Conservation (phyloP, 2,329 filamentous ascomycete species). For the Colletotrichum sp. region DNA sequence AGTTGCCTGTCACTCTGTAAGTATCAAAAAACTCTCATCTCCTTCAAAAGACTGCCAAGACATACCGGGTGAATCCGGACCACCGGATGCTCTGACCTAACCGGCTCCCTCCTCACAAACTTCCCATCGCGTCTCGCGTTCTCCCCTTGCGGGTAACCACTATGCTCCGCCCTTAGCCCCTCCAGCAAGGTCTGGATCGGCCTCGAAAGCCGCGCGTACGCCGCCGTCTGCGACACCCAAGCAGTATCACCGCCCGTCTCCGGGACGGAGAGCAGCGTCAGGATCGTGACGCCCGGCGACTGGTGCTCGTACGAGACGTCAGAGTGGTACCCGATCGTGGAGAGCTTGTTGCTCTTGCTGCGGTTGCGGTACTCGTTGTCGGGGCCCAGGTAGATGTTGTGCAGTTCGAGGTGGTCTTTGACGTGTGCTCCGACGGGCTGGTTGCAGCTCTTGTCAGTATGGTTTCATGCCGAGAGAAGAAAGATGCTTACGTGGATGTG, state of each 20-base stretch:
- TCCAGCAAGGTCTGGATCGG: constrained; percentile 41
- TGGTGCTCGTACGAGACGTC: constrained; percentile 49
- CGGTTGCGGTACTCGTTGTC: constrained; percentile 47
- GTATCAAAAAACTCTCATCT: too few relatives aligned
- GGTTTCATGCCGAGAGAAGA: too few relatives aligned
- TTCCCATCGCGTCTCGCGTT: constrained; percentile 35
- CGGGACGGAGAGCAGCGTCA: constrained; percentile 41
- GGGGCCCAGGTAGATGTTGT: constrained; percentile 51
- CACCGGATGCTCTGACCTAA: constrained; percentile 69
- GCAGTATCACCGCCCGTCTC: constrained; percentile 41
- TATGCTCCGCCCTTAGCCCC: constrained; percentile 42
- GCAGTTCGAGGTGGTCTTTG: constrained; percentile 46
- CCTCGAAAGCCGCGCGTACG: constrained; percentile 40
- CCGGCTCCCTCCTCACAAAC: constrained; percentile 64
- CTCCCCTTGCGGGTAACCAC: constrained; percentile 42
- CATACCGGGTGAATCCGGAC: constrained; percentile 70
- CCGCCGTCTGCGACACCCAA: constrained; percentile 41
- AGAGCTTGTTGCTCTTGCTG: constrained; percentile 36
- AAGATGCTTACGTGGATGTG: constrained; percentile 43
- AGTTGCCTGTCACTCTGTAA: constrained; percentile 18
- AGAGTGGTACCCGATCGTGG: constrained; percentile 43
- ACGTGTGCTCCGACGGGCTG: constrained; percentile 48
- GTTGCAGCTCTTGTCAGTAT: background rate
- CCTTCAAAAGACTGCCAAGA: constrained; percentile 26
- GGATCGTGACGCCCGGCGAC: constrained; percentile 44